Evolutionary conservation across 345 rosid genomes (phyloP), one percentile per base, ranked within the genome.

Genomic region (Corchorus capsularis): DNA sequence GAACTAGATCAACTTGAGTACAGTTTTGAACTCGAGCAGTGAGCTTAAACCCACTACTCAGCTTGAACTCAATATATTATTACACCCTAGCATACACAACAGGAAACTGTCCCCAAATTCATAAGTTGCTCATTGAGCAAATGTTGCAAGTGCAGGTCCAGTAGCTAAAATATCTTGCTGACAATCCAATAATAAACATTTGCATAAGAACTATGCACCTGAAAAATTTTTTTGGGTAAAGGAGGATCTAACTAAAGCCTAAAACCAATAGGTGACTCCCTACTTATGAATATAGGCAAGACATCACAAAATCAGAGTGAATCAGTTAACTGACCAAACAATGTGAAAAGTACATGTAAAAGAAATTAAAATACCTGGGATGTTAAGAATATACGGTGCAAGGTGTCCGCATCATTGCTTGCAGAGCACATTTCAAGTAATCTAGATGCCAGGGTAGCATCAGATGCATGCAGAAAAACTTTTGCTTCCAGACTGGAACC

Each of bases 401-500:
- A 82, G 20, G 83, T 82, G 75, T 95, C 98, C 22, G 90, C 94
- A 3, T 90, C 96, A 32, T 90, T 86, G 75, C 81, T 76, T 71
- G 92, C 91, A 74, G 77, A 81, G 79, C 87, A 79, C 87, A 86
- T 85, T 79, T 82, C 83, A 34, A 60, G 75, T 73, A 95, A 74
- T 77, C 78, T 86, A 59, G 92, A 82, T 52, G 91, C 87, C 74
- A 92, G 85, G 73, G 32, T 77, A 46, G 85, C 82, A 84, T 95
- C 89, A n/a, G 85, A 78, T 2, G 92, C 79, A 73, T 84, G 84
- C 34, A 93, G 72, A 79, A 86, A 89, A 72, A 93, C 99, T 82
- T 93, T 91, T 54, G 99, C 98, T 75, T 95, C 99, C 72, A 95
- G 82, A 87, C 98, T 93, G 10, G 99, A 93, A 75, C 98, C 99